These are phyloP conservation scores for Elsinoe necatrix DNA, from an alignment of 2,329 filamentous ascomycete genomes.

Conservation along the genomic window DNA sequence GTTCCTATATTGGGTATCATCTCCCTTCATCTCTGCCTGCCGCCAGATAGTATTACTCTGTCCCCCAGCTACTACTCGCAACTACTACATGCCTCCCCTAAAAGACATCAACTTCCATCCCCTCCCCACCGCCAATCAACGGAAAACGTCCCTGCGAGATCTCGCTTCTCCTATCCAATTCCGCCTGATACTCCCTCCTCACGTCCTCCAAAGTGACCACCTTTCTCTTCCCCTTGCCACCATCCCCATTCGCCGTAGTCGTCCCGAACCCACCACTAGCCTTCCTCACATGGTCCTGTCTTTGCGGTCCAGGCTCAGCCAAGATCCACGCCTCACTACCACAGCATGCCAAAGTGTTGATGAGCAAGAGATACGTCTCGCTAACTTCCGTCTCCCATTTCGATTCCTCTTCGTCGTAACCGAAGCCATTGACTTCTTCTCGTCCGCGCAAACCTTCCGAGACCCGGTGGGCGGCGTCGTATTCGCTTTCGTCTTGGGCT, in stretches of 20 bases:
- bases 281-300: slow-evolving; percentile 11
- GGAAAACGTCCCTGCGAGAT: slow-evolving; percentile 87
- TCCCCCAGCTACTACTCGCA: not conserved
- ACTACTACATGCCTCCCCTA: not conserved
- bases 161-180: slow-evolving; percentile 78
- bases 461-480: slow-evolving; percentile 17
- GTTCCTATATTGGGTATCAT: not conserved
- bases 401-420: not conserved
- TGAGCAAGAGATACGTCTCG: slow-evolving; percentile 76
- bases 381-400: slow-evolving; percentile 43
- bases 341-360: slow-evolving; percentile 86
- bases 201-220: slow-evolving; percentile 81
- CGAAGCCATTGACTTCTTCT: slow-evolving; percentile 27
- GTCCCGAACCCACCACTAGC: slow-evolving; percentile 14
- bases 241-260: not conserved
- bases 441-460: slow-evolving; percentile 16
- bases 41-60: not conserved
- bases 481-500: slow-evolving; percentile 6
- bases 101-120: slow-evolving; percentile 25
- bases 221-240: slow-evolving; percentile 50
- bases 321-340: slow-evolving; percentile 78
- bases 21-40: not conserved
- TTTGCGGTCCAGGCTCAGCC: slow-evolving; percentile 36
- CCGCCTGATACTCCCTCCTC: slow-evolving; percentile 78
- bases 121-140: slow-evolving; percentile 45